A percentile compares a stretch with the other conserved stretches of the same genome.
phyloP scores from a whole-genome alignment of 2,329 filamentous ascomycete genomes.

The Verticillium albo-atrum region DNA sequence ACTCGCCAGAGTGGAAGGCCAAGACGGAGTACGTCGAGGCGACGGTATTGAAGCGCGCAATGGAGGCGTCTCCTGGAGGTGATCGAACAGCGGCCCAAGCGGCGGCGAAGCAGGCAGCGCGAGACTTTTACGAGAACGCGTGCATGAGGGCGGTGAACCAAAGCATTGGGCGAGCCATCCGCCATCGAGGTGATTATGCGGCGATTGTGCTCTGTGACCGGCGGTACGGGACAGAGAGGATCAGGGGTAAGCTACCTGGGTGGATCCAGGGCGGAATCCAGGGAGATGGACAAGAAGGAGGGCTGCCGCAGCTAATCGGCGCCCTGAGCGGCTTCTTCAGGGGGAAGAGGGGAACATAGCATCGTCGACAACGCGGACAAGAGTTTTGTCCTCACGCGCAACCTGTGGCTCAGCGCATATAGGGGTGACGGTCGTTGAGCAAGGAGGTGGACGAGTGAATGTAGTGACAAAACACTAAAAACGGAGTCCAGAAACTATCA shows the following conservation, averaged over 20 bases:
- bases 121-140: conserved; percentile 87
- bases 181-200: conserved; percentile 85
- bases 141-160: conserved; percentile 98
- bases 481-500: too few species aligned
- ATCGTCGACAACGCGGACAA: too few species aligned
- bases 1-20: conserved; percentile 87
- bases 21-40: conserved; percentile 83
- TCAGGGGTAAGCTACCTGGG: conserved; percentile 74
- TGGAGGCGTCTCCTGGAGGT: conserved; percentile 22
- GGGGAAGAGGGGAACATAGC: conserved; percentile 31
- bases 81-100: conserved; percentile 1
- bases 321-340: conserved; percentile 54
- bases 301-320: conserved; percentile 56
- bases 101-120: conserved; percentile 51
- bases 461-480: too few species aligned
- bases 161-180: conserved; percentile 87
- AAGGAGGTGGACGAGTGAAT: too few species aligned
- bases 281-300: conserved; percentile 40
- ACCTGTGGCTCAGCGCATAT: too few species aligned
- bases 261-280: conserved; percentile 79
- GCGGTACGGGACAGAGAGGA: conserved; percentile 69
- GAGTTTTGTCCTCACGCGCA: too few species aligned
- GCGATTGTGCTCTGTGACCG: conserved; percentile 81
- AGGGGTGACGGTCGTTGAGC: too few species aligned
- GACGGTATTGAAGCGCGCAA: conserved; percentile 37